Percentiles rank a stretch among this genome's conserved stretches.
phyloP scores from a whole-genome alignment of 495 filamentous ascomycete species.

The Trichoderma erinaceum region DNA sequence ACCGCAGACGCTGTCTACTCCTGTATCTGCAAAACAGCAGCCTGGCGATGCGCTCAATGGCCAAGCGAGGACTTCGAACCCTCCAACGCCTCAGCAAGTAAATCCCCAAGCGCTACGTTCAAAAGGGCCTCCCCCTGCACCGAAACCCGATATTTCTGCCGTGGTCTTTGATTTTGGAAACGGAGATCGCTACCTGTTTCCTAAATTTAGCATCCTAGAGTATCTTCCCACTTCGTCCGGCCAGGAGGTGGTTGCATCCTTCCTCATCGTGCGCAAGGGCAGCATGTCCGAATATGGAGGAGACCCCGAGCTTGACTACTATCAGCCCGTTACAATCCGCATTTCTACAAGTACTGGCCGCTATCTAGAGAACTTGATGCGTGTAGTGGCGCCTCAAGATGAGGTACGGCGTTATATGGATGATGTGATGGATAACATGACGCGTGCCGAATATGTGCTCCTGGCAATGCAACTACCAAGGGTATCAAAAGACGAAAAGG shows the following conservation, averaged over 20 bases:
- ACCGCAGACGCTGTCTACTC: constrained; percentile 21
- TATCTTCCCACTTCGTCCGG: constrained; percentile 38
- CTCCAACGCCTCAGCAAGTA: constrained; percentile 26
- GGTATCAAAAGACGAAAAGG: constrained; percentile 30
- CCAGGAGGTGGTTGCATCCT: constrained; percentile 54
- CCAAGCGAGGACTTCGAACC: constrained; percentile 22
- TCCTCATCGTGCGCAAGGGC: constrained; percentile 58
- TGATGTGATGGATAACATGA: constrained; percentile 68
- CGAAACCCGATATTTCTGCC: constrained; percentile 59
- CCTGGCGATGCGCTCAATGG: constrained; percentile 25
- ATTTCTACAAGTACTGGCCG: constrained; percentile 56
- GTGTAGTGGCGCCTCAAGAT: constrained; percentile 70
- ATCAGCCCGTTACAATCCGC: constrained; percentile 82
- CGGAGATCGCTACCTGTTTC: constrained; percentile 85
- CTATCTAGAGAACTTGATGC: constrained; percentile 65
- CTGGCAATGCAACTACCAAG: constrained; percentile 60
- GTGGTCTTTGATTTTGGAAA: constrained; percentile 83
- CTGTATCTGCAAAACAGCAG: constrained; percentile 9
- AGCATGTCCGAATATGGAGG: constrained; percentile 47
- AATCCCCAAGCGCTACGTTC: constrained; percentile 40
- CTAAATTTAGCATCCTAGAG: constrained; percentile 79
- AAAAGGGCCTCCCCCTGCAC: constrained; percentile 46
- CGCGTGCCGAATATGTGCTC: constrained; percentile 61
- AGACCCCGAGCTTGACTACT: constrained; percentile 63
- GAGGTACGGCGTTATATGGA: constrained; percentile 81